A percentile compares a stretch with the other conserved stretches of the same genome.
These are phyloP conservation scores for Rhododendron williamsianum DNA, from an alignment of 148 eudicot genomes.

Conservation along the genomic window DNA sequence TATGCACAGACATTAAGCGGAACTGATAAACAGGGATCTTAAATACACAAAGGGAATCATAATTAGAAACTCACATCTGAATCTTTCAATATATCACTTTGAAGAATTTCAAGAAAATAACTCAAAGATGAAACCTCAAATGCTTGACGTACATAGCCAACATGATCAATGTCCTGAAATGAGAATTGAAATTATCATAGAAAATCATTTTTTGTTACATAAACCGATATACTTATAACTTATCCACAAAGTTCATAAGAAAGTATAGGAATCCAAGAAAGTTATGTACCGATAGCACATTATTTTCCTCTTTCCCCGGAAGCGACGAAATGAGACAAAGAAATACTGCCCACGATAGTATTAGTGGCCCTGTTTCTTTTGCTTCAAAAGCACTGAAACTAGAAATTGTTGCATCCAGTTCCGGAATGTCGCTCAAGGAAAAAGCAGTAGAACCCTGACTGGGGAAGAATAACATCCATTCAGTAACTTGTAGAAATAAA, in stretches of 20 bases:
- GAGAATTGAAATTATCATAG: background rate
- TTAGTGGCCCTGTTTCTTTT: constrained; percentile 77
- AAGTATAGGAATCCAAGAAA: background rate
- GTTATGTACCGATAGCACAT: constrained; percentile 46
- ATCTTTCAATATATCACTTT: constrained; percentile 65
- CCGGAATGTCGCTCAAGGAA: constrained; percentile 59
- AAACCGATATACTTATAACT: constrained; percentile 17
- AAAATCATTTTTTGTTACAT: background rate
- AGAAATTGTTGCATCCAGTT: constrained; percentile 66
- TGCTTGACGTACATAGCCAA: constrained; percentile 84
- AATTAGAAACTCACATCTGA: constrained; percentile 58
- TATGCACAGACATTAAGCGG: background rate
- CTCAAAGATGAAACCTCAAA: constrained; percentile 73
- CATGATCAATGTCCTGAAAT: constrained; percentile 82
- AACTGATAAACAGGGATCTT: background rate
- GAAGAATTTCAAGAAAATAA: constrained; percentile 68
- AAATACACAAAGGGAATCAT: background rate
- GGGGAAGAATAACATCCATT: constrained; percentile 17
- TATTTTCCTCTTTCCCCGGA: constrained; percentile 54
- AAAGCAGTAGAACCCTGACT: constrained; percentile 65
- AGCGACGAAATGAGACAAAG: constrained; percentile 80
- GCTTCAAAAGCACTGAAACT: constrained; percentile 49
- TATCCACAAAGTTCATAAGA: background rate
- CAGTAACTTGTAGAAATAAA: background rate
- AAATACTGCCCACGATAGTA: constrained; percentile 89